Conservation (phyloP, 1,139 yeast species). For the Candida dubliniensis region DNA sequence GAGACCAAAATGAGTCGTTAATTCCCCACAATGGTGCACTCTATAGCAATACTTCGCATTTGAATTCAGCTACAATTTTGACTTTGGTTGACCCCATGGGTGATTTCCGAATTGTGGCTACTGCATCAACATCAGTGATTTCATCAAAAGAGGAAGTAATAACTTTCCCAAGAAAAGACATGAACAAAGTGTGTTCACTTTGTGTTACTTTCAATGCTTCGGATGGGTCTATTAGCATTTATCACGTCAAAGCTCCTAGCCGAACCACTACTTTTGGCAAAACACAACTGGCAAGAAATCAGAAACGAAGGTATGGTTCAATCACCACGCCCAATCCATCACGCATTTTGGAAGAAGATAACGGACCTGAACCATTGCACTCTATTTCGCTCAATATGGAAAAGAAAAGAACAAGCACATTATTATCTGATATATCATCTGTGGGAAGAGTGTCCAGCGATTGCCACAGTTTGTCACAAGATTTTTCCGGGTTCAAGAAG, state of each 20-base stretch:
- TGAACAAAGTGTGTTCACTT: conserved; percentile 35
- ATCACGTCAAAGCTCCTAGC: conserved; percentile 50
- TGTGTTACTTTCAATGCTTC: conserved; percentile 54
- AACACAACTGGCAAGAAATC: conserved; percentile 13
- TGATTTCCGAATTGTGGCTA: conserved; percentile 64
- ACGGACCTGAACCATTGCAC: conserved; percentile 18
- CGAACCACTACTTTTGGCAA: conserved; percentile 18
- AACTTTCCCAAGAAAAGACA: conserved; percentile 45
- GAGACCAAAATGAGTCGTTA: conserved; percentile 10
- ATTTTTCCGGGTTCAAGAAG: conserved; percentile 44
- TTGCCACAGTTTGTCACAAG: conserved; percentile 25
- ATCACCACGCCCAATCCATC: conserved; percentile 44
- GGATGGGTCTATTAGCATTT: conserved; percentile 46
- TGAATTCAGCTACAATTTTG: conserved; percentile 47
- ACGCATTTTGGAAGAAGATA: conserved; percentile 44
- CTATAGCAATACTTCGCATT: conserved; percentile 20
- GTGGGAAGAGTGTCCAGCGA: conserved; percentile 62
- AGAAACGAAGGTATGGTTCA: conserved; percentile 23
- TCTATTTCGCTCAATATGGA: conserved; percentile 43
- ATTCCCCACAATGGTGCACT: conserved; percentile 11
- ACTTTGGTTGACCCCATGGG: conserved; percentile 69
- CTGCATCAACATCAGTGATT: conserved; percentile 70
- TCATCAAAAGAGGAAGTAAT: conserved; percentile 57
- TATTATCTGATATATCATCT: conserved; percentile 56
- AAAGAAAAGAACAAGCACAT: conserved; percentile 53